Conservation (phyloP, 2,329 filamentous ascomycete species). For the Arthroderma uncinatum region DNA sequence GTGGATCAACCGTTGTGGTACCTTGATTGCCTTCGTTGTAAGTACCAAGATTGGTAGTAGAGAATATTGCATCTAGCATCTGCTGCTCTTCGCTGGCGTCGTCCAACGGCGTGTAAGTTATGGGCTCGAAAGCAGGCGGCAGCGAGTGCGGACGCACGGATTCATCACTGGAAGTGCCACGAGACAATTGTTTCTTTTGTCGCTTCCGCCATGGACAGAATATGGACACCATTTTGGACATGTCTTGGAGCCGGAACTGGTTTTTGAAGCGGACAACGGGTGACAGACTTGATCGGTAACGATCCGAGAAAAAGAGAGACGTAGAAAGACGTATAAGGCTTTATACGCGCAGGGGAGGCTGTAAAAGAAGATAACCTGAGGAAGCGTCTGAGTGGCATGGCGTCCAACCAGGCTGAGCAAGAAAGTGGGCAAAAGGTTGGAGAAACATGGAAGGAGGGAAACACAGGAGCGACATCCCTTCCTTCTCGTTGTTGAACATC, state of each 20-base stretch:
- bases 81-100: neutral
- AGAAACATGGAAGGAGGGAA: neutral
- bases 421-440: neutral
- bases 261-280: neutral
- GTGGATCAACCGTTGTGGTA: neutral
- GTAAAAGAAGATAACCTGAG: neutral
- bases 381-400: neutral
- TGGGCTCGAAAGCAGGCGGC: slow-evolving; percentile 1
- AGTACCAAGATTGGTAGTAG: neutral
- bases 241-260: neutral
- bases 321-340: too few relatives aligned
- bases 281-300: neutral
- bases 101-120: neutral
- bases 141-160: neutral
- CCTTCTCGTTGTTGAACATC: neutral
- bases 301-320: neutral
- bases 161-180: neutral
- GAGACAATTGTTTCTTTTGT: neutral
- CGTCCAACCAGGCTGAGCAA: neutral
- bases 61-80: slow-evolving; percentile 6
- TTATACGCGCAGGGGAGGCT: neutral
- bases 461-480: neutral
- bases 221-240: neutral
- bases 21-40: neutral
- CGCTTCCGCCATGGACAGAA: slow-evolving; percentile 1